phyloP scores from a whole-genome alignment of 768 basidiomycete genomes.

The Panellus pusillus region DNA sequence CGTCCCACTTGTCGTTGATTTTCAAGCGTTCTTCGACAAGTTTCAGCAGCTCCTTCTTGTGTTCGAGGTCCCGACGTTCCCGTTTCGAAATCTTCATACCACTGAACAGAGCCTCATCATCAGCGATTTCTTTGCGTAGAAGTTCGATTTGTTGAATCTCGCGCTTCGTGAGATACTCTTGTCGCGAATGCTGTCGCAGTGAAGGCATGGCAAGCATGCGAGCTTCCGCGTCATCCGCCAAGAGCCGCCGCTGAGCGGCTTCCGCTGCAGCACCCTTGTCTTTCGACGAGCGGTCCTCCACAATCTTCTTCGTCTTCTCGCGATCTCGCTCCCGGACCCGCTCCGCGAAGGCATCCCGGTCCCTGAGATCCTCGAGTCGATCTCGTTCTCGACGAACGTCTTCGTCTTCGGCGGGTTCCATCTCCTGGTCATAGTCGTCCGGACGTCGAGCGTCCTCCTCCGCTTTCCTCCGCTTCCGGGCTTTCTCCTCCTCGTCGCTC shows the following conservation, averaged over 20 bases:
- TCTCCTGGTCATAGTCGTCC: slow-evolving; percentile 40
- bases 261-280: slow-evolving; percentile 74
- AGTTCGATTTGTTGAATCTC: slow-evolving; percentile 96
- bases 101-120: slow-evolving; percentile 86
- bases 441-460: slow-evolving; percentile 38
- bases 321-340: slow-evolving; percentile 81
- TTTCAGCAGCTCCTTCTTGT: slow-evolving; percentile 88
- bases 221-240: slow-evolving; percentile 77
- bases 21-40: slow-evolving; percentile 92
- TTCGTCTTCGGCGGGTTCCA: slow-evolving; percentile 67
- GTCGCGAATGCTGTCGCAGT: slow-evolving; percentile 84
- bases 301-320: slow-evolving; percentile 85
- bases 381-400: slow-evolving; percentile 70
- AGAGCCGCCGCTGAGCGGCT: slow-evolving; percentile 72
- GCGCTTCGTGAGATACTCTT: slow-evolving; percentile 95
- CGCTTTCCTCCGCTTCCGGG: slow-evolving; percentile 60
- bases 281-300: slow-evolving; percentile 89
- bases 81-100: slow-evolving; percentile 90
- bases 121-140: slow-evolving; percentile 87
- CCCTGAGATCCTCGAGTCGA: slow-evolving; percentile 73
- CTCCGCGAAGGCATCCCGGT: slow-evolving; percentile 92
- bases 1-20: slow-evolving; percentile 95
- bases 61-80: slow-evolving; percentile 78
- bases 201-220: slow-evolving; percentile 59
- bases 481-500: slow-evolving; percentile 83